These are phyloP conservation scores for Yamadazyma spencermartinsiae DNA, from an alignment of 1,139 yeast genomes.

Conservation along the genomic window DNA sequence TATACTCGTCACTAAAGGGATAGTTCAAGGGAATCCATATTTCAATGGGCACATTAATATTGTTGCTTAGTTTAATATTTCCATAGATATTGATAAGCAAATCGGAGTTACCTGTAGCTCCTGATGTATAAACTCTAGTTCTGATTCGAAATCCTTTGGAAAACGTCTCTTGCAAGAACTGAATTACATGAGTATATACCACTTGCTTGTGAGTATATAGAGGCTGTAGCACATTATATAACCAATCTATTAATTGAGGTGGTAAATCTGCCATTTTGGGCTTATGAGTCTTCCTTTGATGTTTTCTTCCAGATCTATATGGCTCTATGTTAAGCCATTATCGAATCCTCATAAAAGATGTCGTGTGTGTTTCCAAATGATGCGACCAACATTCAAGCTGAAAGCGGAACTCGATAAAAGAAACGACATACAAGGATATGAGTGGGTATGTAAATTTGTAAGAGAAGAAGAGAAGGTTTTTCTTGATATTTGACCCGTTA, in stretches of 20 bases:
- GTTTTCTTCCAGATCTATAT: neutral
- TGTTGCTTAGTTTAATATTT: conserved; percentile 22
- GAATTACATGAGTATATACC: conserved; percentile 63
- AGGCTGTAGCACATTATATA: conserved; percentile 44
- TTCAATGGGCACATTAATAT: conserved; percentile 56
- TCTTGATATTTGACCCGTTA: neutral
- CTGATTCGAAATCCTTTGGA: conserved; percentile 49
- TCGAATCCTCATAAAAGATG: neutral
- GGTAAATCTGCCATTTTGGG: conserved; percentile 35
- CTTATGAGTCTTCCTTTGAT: neutral
- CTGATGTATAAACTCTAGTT: conserved; percentile 67
- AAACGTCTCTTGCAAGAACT: conserved; percentile 51
- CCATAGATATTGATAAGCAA: conserved; percentile 70
- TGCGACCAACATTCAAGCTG: neutral
- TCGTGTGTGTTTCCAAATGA: neutral
- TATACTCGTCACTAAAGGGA: conserved; percentile 39
- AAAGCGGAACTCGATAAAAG: neutral
- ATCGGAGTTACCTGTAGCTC: conserved; percentile 54
- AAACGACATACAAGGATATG: conserved; percentile 13
- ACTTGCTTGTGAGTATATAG: conserved; percentile 54
- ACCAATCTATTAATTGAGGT: conserved; percentile 42
- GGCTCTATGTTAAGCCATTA: neutral
- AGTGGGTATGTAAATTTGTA: conserved; percentile 32
- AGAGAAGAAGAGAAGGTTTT: neutral
- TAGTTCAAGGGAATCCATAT: conserved; percentile 78